These are phyloP conservation scores for Picea sitchensis DNA, from an alignment of 75 land plant species.

Conservation along the genomic window DNA sequence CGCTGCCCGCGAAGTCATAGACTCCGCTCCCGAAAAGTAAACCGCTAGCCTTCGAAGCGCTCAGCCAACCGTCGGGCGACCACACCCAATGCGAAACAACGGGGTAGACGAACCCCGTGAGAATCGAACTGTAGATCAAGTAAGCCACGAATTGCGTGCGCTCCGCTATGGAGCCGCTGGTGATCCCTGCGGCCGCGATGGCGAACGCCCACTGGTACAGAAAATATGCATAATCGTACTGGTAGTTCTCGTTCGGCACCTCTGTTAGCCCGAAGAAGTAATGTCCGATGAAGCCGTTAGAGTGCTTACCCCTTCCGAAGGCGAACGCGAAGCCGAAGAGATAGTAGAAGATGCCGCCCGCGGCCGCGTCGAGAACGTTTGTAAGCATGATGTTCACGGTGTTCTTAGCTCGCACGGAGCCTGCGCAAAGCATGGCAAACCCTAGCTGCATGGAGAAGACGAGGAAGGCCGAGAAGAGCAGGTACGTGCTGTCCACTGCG, in stretches of 20 bases:
- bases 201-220: constrained; percentile 82
- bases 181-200: constrained; percentile 74
- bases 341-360: constrained; percentile 66
- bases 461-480: constrained; percentile 77
- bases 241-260: constrained; percentile 24
- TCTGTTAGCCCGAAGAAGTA: constrained; percentile 46
- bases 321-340: constrained; percentile 74
- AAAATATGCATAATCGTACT: constrained; percentile 52
- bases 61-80: constrained; percentile 53
- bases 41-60: constrained; percentile 15
- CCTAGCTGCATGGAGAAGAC: constrained; percentile 90
- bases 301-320: constrained; percentile 36
- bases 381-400: constrained; percentile 84
- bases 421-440: constrained; percentile 83
- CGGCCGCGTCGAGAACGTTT: constrained; percentile 75
- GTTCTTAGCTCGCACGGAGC: constrained; percentile 74
- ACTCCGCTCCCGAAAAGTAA: constrained; percentile 32
- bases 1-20: constrained; percentile 31
- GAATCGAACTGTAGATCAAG: constrained; percentile 54
- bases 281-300: constrained; percentile 65
- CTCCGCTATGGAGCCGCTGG: constrained; percentile 70
- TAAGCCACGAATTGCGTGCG: constrained; percentile 76
- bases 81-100: constrained; percentile 66
- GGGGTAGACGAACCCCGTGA: constrained; percentile 79
- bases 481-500: constrained; percentile 67